These are phyloP conservation scores for Cladosporium sp. DNA, from an alignment of 2,329 filamentous ascomycete genomes.

Conservation along the genomic window DNA sequence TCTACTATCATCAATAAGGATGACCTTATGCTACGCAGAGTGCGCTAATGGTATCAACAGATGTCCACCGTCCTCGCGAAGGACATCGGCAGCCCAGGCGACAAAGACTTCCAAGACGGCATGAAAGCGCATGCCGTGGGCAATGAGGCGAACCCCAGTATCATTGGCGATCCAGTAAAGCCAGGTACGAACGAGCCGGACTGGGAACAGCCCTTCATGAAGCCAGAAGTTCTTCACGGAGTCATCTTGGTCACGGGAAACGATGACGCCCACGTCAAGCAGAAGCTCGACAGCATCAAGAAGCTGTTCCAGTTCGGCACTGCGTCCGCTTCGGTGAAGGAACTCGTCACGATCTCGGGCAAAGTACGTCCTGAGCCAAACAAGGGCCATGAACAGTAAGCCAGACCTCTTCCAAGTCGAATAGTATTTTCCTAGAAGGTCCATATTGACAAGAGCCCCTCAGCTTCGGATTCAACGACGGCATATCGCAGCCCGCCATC, in stretches of 20 bases:
- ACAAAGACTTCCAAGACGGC: constrained; percentile 30
- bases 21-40: not conserved
- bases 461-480: constrained; percentile 41
- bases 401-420: not conserved
- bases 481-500: constrained; percentile 37
- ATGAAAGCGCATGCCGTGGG: constrained; percentile 28
- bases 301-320: constrained; percentile 23
- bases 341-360: constrained; percentile 29
- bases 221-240: constrained; percentile 32
- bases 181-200: constrained; percentile 16
- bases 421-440: not conserved
- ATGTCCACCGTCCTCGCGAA: constrained; percentile 25
- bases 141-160: not conserved
- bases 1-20: not conserved
- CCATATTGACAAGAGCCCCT: not conserved
- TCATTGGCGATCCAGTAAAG: constrained; percentile 25
- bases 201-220: constrained; percentile 25
- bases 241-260: constrained; percentile 33
- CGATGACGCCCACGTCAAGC: constrained; percentile 21
- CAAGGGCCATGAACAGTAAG: constrained; percentile 35
- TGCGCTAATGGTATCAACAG: constrained; percentile 1
- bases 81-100: constrained; percentile 22
- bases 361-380: constrained; percentile 31
- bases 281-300: constrained; percentile 27
- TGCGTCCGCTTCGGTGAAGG: constrained; percentile 17